Base-by-base conservation (phyloP, 1,284 basidiomycete genomes). In the Apiotrichum porosum region DNA sequence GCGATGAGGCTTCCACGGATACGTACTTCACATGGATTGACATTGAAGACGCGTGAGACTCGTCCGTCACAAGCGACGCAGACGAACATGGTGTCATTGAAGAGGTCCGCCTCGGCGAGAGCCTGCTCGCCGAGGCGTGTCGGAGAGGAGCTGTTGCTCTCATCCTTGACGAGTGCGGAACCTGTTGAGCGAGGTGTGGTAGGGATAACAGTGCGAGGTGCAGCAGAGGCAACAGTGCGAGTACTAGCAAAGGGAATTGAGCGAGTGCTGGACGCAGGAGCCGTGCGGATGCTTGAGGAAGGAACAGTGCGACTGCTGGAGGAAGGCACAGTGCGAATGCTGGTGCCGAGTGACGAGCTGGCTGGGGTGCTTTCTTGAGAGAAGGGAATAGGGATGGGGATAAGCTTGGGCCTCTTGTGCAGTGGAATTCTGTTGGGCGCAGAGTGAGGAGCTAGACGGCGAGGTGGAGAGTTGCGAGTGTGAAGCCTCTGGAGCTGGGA, bases 21-120 rank as follows among this genome's bases (percentile, higher is more conserved):
- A 41, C 61, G 57, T 40, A 68, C 65, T 2, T 48, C 47, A 37
- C 66, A 68, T 4, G 65, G 66, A 15, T 60, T 43, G 32, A 66
- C 40, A 24, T 43, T 43, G 28, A 60, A 63, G 32, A 58, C 55
- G 19, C 47, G 47, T 3, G 12, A 32, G 9, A 49, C 37, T 1
- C 42, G 30, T 9, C 55, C 23, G 9, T 54, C 56, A 24, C 62
- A 65, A 2, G 56, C 61, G 13, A 24, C 44, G 31, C 61, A 62
- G 9, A 22, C 23, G 19, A 33, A 22, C 22, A n/a, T 24, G 8
- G 41, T 34, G 6, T 42, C 41, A 4, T 31, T n/a, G 19, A 47
- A 47, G 3, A 47, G 18, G 8, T 35, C 39, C 9, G 26, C 33
- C 26, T 47, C 45, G 17, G 37, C 37, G 9, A 10, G 22, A 9